A percentile compares a stretch with the other conserved stretches of the same genome.
phyloP scores from a whole-genome alignment of 805 yeast species.

The Candida ortonii region DNA sequence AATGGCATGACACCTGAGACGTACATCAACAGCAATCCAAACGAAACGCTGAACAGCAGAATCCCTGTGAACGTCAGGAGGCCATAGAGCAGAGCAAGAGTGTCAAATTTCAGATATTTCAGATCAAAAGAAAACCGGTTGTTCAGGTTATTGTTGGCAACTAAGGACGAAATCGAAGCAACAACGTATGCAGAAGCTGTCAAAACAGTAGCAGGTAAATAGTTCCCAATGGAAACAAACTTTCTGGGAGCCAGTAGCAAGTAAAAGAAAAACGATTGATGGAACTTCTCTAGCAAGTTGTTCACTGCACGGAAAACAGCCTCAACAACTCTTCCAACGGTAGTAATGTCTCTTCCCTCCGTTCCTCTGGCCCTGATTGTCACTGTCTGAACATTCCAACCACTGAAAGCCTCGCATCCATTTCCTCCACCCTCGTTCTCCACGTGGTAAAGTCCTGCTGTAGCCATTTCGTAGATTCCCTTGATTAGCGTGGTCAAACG shows the following conservation, averaged over 20 bases:
- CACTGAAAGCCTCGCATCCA: constrained; percentile 90
- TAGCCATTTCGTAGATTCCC: constrained; percentile 67
- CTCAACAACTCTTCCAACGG: constrained; percentile 87
- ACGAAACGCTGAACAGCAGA: constrained; percentile 17
- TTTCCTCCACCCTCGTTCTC: constrained; percentile 32
- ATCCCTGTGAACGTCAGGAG: constrained; percentile 31
- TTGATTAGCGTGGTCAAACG: constrained; percentile 57
- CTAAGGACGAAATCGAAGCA: constrained; percentile 56
- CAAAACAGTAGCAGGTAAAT: constrained; percentile 80
- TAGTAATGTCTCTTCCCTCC: constrained; percentile 74
- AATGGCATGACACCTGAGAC: constrained; percentile 9
- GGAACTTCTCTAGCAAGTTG: constrained; percentile 91
- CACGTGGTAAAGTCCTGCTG: constrained; percentile 55
- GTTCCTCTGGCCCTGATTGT: constrained; percentile 63
- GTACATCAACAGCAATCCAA: constrained; percentile 26
- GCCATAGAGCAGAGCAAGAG: constrained; percentile 29
- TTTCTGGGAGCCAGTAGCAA: constrained; percentile 69
- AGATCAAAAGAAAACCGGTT: constrained; percentile 8
- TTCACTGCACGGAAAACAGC: constrained; percentile 85
- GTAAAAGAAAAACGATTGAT: constrained; percentile 94
- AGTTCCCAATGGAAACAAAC: constrained; percentile 92
- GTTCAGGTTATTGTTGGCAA: constrained; percentile 41
- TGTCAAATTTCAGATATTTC: constrained; percentile 18
- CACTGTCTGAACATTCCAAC: constrained; percentile 92
- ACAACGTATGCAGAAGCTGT: constrained; percentile 67